These are phyloP conservation scores for Epicoccum sorghinum DNA, from an alignment of 2,329 filamentous ascomycete species.

Conservation along the genomic window DNA sequence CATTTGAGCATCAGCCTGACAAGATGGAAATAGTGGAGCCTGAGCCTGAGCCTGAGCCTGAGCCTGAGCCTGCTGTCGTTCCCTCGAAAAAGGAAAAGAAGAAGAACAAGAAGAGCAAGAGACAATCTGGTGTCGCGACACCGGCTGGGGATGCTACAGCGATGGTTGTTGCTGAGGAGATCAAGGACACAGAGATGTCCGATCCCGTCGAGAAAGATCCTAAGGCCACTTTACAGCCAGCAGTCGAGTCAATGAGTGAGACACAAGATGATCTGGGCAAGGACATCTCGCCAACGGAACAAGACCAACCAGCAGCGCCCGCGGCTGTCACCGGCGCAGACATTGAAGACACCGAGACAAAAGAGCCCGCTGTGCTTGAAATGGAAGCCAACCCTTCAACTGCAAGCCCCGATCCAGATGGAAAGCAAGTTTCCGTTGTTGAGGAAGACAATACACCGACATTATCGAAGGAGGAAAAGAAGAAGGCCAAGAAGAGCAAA, in stretches of 20 bases:
- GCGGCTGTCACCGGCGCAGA: background rate
- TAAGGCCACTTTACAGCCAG: background rate
- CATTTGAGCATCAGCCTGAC: background rate
- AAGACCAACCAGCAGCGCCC: background rate
- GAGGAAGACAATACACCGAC: constrained; percentile 8
- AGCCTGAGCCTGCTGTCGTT: background rate
- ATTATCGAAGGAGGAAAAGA: constrained; percentile 36
- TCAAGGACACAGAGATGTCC: background rate
- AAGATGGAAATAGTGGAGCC: background rate
- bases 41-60: background rate
- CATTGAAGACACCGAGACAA: background rate
- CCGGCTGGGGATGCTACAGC: constrained; percentile 1
- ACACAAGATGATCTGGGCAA: no score
- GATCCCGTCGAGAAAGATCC: background rate
- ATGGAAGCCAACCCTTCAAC: background rate
- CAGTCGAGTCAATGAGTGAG: background rate
- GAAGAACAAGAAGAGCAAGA: constrained; percentile 29
- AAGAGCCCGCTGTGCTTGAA: constrained; percentile 7
- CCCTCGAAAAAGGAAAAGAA: constrained; percentile 22
- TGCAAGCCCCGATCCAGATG: background rate
- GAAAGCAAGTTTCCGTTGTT: background rate
- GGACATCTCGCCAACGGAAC: no score
- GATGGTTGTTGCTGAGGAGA: background rate
- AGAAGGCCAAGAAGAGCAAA: constrained; percentile 39
- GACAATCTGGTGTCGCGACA: constrained; percentile 17